phyloP scores from a whole-genome alignment of 2,329 filamentous ascomycete species.

The Pseudogymnoascus sp. region DNA sequence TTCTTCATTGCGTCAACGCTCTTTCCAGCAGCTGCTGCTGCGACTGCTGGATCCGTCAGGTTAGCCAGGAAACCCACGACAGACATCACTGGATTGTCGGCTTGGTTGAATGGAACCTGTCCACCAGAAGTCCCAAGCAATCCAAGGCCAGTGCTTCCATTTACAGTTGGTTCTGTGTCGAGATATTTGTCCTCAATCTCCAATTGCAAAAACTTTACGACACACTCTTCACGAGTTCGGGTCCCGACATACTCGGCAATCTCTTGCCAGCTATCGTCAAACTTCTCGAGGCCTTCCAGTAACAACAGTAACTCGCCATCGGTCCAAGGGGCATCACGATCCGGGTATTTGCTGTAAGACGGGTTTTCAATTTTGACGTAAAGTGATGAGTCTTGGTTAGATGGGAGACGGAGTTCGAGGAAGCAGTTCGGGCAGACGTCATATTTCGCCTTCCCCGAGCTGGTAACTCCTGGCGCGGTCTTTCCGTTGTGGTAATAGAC shows the following conservation, averaged over 20 bases:
- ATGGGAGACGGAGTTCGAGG: slow-evolving; percentile 72
- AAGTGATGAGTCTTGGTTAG: slow-evolving; percentile 66
- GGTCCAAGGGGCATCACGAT: slow-evolving; percentile 82
- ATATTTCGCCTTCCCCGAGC: slow-evolving; percentile 53
- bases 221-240: slow-evolving; percentile 88
- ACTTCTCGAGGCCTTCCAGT: slow-evolving; percentile 82
- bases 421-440: slow-evolving; percentile 90
- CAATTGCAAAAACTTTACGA: slow-evolving; percentile 89
- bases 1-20: slow-evolving; percentile 80
- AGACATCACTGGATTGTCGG: slow-evolving; percentile 93
- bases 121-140: slow-evolving; percentile 66
- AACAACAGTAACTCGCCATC: slow-evolving; percentile 84
- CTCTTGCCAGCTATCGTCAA: slow-evolving; percentile 91
- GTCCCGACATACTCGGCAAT: slow-evolving; percentile 89
- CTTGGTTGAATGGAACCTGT: slow-evolving; percentile 79
- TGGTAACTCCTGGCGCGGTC: slow-evolving; percentile 29
- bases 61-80: slow-evolving; percentile 91
- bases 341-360: slow-evolving; percentile 67
- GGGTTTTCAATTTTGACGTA: slow-evolving; percentile 86
- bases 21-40: slow-evolving; percentile 80
- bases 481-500: slow-evolving; percentile 64
- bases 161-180: slow-evolving; percentile 58
- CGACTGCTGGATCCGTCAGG: slow-evolving; percentile 80
- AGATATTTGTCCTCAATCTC: slow-evolving; percentile 98
- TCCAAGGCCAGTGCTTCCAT: slow-evolving; percentile 49